Conservation (phyloP, 257 asterid species). For the Solanum piurae region DNA sequence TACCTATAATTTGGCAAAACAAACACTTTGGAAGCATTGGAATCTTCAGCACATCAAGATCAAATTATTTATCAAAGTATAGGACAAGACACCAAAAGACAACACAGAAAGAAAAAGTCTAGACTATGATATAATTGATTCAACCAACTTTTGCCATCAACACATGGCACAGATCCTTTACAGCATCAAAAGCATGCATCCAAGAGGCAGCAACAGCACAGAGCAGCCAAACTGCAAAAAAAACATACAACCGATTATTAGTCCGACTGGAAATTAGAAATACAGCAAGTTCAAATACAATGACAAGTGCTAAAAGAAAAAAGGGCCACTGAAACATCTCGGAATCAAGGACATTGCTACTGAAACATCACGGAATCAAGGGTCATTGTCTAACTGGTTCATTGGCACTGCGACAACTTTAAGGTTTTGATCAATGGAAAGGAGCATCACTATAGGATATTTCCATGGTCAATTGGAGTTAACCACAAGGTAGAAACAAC, state of each 20-base stretch:
- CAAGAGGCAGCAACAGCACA: slow-evolving; percentile 60
- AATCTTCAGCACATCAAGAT: background rate
- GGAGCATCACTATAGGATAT: background rate
- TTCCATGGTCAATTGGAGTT: background rate
- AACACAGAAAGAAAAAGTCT: background rate
- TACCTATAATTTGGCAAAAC: background rate
- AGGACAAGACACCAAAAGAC: background rate
- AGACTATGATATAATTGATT: background rate
- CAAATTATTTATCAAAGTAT: background rate
- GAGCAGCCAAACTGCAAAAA: background rate
- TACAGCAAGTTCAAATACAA: background rate
- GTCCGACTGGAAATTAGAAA: background rate
- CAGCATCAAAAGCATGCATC: slow-evolving; percentile 46
- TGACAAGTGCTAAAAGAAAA: background rate
- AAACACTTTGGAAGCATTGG: background rate
- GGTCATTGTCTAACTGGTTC: background rate
- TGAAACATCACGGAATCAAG: background rate
- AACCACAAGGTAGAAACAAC: background rate
- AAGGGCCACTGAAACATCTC: background rate
- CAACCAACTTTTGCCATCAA: background rate
- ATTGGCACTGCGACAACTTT: background rate
- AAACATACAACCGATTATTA: background rate
- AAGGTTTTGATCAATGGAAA: background rate
- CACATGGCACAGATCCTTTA: background rate
- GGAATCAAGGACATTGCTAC: background rate